Conservation (phyloP, 805 yeast genomes). For the Candida mattraensis region DNA sequence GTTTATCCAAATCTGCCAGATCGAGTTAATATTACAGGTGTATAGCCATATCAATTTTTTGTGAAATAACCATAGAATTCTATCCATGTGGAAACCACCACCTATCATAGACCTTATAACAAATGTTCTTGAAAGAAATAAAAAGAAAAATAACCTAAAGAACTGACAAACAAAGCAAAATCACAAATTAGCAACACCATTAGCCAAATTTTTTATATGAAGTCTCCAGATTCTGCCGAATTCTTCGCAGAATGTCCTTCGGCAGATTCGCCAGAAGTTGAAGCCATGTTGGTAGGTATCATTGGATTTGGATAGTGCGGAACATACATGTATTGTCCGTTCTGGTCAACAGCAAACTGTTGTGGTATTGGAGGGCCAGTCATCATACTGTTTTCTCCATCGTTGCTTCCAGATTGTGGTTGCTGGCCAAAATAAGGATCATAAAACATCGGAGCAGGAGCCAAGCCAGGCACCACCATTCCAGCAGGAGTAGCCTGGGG, state of each 20-base stretch:
- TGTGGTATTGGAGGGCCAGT: slow-evolving; percentile 19
- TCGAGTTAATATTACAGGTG: slow-evolving; percentile 24
- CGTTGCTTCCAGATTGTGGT: slow-evolving; percentile 15
- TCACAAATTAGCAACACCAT: not conserved
- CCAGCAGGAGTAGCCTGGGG: slow-evolving; percentile 24
- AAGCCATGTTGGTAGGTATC: slow-evolving; percentile 10
- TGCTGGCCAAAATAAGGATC: slow-evolving; percentile 34
- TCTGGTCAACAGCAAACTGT: slow-evolving; percentile 28
- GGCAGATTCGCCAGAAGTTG: no score
- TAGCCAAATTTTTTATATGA: slow-evolving; percentile 4
- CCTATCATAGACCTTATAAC: no score
- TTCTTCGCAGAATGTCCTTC: no score
- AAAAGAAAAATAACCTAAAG: slow-evolving; percentile 6
- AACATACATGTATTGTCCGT: slow-evolving; percentile 31
- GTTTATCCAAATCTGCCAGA: slow-evolving; percentile 52
- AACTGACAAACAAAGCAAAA: slow-evolving; percentile 7
- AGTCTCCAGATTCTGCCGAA: no score
- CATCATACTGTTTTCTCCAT: slow-evolving; percentile 9
- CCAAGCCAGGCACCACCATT: slow-evolving; percentile 30
- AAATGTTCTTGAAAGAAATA: not conserved
- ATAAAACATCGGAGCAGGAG: slow-evolving; percentile 34
- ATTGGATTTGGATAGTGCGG: slow-evolving; percentile 26
- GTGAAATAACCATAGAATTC: slow-evolving; percentile 10
- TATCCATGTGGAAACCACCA: no score
- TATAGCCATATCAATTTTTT: slow-evolving; percentile 6